Conservation (phyloP, 768 basidiomycete species). For the Rhizopogon vulgaris region DNA sequence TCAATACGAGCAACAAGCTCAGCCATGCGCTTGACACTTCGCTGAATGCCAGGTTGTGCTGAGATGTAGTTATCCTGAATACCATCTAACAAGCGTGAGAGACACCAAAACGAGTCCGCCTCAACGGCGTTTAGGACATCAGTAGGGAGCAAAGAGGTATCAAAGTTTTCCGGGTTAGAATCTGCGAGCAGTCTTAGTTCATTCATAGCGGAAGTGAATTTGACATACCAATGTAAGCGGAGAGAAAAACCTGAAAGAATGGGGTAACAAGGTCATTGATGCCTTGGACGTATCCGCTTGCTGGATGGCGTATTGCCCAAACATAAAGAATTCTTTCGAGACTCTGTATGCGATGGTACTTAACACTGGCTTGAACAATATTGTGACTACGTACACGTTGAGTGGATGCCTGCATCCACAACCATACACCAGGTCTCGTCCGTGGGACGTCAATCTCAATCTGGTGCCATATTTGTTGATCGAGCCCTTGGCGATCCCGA, state of each 20-base stretch:
- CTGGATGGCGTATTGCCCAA: slow-evolving; percentile 98
- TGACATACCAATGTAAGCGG: slow-evolving; percentile 81
- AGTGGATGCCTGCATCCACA: slow-evolving; percentile 90
- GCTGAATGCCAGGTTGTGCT: slow-evolving; percentile 93
- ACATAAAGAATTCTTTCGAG: slow-evolving; percentile 95
- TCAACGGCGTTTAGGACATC: slow-evolving; percentile 79
- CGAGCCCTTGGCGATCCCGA: slow-evolving; percentile 76
- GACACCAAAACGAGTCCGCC: slow-evolving; percentile 98
- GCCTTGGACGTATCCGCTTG: slow-evolving; percentile 97
- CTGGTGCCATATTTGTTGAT: slow-evolving; percentile 99
- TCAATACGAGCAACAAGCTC: slow-evolving; percentile 90
- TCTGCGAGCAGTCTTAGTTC: slow-evolving; percentile 41
- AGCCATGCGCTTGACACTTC: slow-evolving; percentile 90
- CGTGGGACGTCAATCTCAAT: slow-evolving; percentile 98
- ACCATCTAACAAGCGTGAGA: slow-evolving; percentile 90
- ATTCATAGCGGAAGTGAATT: not conserved
- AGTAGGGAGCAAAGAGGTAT: slow-evolving; percentile 68
- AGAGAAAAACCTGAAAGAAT: slow-evolving; percentile 96
- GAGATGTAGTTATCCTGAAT: slow-evolving; percentile 99
- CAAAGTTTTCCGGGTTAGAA: slow-evolving; percentile 84
- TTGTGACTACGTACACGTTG: slow-evolving; percentile 60
- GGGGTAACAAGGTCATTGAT: slow-evolving; percentile 98
- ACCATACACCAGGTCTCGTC: slow-evolving; percentile 81
- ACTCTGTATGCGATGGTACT: slow-evolving; percentile 45
- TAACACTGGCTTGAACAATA: not conserved